Evolutionary conservation across 2,329 filamentous ascomycete genomes (phyloP).

Genomic region (Colletotrichum eleusines): DNA sequence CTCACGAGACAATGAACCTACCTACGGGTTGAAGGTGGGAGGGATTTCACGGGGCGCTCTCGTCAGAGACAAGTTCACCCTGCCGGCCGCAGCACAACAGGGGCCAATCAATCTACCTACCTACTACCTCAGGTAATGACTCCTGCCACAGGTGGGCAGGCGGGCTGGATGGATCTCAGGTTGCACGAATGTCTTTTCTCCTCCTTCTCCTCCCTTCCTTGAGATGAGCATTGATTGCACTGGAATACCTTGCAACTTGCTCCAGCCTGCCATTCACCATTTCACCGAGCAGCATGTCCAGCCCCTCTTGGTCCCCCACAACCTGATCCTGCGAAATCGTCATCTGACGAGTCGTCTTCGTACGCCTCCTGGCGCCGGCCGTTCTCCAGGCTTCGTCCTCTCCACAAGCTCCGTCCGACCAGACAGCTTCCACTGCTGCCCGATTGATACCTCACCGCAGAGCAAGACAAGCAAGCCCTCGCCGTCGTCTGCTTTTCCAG

Average conservation of each 20-base stretch:
- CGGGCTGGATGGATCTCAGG: background rate
- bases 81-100: constrained; percentile 10
- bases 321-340: constrained; percentile 8
- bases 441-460: constrained; percentile 41
- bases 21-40: background rate
- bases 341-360: constrained; percentile 1
- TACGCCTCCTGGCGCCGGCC: background rate
- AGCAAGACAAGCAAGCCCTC: constrained; percentile 35
- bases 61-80: constrained; percentile 22
- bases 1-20: constrained; percentile 12
- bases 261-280: background rate
- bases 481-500: constrained; percentile 30
- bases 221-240: background rate
- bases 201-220: background rate
- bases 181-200: background rate
- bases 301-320: background rate
- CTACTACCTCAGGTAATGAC: constrained; percentile 1
- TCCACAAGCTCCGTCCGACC: constrained; percentile 19
- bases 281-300: background rate
- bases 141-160: constrained; percentile 1
- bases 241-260: background rate
- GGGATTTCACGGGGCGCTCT: background rate
- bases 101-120: constrained; percentile 28
- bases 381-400: constrained; percentile 6
- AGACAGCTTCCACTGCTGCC: constrained; percentile 40